phyloP scores from a whole-genome alignment of 441 rosid genomes.

The Arabidopsis lyrata region DNA sequence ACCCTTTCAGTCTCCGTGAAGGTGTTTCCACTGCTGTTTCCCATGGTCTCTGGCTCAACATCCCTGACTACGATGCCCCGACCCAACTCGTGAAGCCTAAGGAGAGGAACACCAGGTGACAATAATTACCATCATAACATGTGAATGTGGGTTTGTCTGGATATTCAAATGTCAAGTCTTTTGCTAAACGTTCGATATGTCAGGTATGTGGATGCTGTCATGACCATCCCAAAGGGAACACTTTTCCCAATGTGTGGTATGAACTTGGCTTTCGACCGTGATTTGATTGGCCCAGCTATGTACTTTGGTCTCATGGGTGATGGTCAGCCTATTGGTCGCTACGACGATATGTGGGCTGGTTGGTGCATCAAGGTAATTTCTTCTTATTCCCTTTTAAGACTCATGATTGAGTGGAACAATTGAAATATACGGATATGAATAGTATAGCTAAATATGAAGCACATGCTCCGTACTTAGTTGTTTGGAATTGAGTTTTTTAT shows the following conservation, averaged over 20 bases:
- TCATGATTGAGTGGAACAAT: neutral
- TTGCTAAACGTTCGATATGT: conserved; percentile 11
- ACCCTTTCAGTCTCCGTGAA: conserved; percentile 94
- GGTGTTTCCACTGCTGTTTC: conserved; percentile 96
- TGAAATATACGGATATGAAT: neutral
- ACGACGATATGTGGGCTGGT: conserved; percentile 99
- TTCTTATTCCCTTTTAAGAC: neutral
- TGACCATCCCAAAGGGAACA: conserved; percentile 95
- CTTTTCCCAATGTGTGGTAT: conserved; percentile 99
- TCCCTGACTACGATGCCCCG: conserved; percentile 97
- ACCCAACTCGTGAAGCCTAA: conserved; percentile 95
- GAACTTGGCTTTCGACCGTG: conserved; percentile 90
- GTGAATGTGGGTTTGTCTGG: neutral
- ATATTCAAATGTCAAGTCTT: neutral
- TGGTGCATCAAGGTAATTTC: conserved; percentile 84
- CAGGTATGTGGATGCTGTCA: conserved; percentile 91
- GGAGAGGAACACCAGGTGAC: conserved; percentile 86
- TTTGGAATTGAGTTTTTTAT: conserved; percentile 8
- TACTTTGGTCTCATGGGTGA: conserved; percentile 99
- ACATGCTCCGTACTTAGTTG: conserved; percentile 18
- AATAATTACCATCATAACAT: neutral
- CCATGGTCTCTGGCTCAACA: conserved; percentile 98
- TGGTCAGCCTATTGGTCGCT: conserved; percentile 98
- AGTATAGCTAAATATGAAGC: neutral
- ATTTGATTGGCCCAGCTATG: conserved; percentile 95